Evolutionary conservation across 306 rosid species (phyloP).

Genomic region (Vigna nakashimae): DNA sequence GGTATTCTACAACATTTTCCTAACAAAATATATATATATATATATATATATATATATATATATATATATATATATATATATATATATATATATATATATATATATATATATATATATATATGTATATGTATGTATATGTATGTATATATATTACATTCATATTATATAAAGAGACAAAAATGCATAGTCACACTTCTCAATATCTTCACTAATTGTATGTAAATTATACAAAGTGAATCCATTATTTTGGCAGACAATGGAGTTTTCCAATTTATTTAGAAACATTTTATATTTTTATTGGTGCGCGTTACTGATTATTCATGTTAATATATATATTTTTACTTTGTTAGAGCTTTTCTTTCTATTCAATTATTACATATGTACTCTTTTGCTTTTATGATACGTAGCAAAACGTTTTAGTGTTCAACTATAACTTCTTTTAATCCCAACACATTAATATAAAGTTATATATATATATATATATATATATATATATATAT

Average conservation of each 20-base stretch:
- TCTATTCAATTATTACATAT: not conserved
- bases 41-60: too few relatives aligned
- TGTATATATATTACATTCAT: not conserved
- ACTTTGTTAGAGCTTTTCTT: not conserved
- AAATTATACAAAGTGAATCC: not conserved
- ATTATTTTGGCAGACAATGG: conserved; percentile 4
- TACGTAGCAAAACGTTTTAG: not conserved
- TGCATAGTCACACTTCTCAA: conserved; percentile 14
- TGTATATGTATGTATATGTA: too few relatives aligned
- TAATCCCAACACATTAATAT: not conserved
- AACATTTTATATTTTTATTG: not conserved
- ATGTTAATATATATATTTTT: not conserved
- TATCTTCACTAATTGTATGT: not conserved
- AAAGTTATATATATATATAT: too few relatives aligned
- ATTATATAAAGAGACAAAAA: conserved; percentile 23
- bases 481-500: too few relatives aligned
- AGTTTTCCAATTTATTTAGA: not conserved
- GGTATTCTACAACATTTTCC: conserved; percentile 11
- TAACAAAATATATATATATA: not conserved
- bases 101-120: too few relatives aligned
- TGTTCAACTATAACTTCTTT: not conserved
- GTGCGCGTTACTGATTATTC: not conserved
- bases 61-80: not conserved
- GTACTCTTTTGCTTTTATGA: not conserved
- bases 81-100: too few relatives aligned